A percentile compares a stretch with the other conserved stretches of the same genome.
These are phyloP conservation scores for Hymenoscyphus occultus DNA, from an alignment of 2,329 filamentous ascomycete genomes.

Conservation along the genomic window DNA sequence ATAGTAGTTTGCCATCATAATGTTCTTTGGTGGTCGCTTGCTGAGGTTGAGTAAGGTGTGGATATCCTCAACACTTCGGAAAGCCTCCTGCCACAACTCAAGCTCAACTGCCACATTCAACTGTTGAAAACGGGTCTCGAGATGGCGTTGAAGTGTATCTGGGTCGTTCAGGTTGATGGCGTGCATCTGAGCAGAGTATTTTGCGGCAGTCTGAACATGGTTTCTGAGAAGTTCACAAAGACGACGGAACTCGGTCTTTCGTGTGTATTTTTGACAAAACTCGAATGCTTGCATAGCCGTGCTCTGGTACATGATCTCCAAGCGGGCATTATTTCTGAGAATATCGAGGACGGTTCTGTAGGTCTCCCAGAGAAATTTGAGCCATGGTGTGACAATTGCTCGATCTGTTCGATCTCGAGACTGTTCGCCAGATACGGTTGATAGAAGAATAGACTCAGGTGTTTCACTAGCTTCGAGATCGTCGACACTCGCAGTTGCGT, in stretches of 20 bases:
- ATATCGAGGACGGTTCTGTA: conserved; percentile 98
- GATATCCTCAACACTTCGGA: conserved; percentile 98
- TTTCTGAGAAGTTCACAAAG: conserved; percentile 98
- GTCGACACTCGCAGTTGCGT: conserved; percentile 73
- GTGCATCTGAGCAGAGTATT: conserved; percentile 98
- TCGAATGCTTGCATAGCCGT: conserved; percentile 98
- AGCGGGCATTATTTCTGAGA: conserved; percentile 95
- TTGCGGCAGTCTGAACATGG: conserved; percentile 97
- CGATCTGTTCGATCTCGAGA: conserved; percentile 96
- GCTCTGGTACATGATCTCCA: conserved; percentile 97
- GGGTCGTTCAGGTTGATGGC: conserved; percentile 98
- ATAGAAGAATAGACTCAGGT: conserved; percentile 94
- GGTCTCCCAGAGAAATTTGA: conserved; percentile 99
- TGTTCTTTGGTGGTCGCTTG: conserved; percentile 96
- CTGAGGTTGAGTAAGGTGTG: conserved; percentile 95
- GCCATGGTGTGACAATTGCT: conserved; percentile 96
- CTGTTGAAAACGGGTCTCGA: conserved; percentile 98
- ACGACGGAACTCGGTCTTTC: conserved; percentile 98
- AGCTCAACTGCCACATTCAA: conserved; percentile 97
- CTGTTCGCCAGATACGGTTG: conserved; percentile 96
- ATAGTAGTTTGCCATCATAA: conserved; percentile 99
- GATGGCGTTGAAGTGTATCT: conserved; percentile 92
- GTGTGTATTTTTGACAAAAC: conserved; percentile 96
- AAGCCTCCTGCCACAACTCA: conserved; percentile 98
- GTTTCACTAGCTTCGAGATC: conserved; percentile 97